Conservation (phyloP, 192 early-diverging fungal genomes). For the Coemansia sp. region DNA sequence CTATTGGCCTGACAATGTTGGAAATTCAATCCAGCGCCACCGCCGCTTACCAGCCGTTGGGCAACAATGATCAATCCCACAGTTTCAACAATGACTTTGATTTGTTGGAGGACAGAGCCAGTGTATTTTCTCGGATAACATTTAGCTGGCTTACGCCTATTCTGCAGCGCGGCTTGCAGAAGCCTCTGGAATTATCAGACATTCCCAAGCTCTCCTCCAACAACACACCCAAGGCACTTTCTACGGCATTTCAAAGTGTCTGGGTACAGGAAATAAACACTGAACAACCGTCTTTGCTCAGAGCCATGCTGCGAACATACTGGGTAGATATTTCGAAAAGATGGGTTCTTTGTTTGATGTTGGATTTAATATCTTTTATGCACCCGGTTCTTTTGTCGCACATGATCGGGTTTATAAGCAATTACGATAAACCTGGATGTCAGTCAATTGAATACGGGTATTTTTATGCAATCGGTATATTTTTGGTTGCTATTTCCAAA, state of each 20-base stretch:
- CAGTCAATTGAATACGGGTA: conserved; percentile 76
- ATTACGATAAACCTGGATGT: conserved; percentile 57
- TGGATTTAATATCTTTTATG: conserved; percentile 80
- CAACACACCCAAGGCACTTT: conserved; percentile 67
- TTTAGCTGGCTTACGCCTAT: conserved; percentile 92
- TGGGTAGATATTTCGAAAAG: conserved; percentile 72
- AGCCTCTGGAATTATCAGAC: conserved; percentile 78
- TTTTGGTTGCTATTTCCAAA: conserved; percentile 31
- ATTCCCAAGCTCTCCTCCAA: conserved; percentile 67
- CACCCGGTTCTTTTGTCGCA: conserved; percentile 81
- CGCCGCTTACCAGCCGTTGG: no score
- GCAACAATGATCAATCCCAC: no score
- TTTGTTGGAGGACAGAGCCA: conserved; percentile 40
- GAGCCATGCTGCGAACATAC: conserved; percentile 65
- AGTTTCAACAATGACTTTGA: no score
- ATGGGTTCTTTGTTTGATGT: conserved; percentile 75
- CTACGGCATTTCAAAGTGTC: conserved; percentile 66
- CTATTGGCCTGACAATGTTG: no score
- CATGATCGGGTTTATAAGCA: conserved; percentile 71
- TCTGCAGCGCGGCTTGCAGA: conserved; percentile 75
- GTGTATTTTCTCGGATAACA: conserved; percentile 77
- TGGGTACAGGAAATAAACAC: conserved; percentile 75
- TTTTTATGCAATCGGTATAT: conserved; percentile 81
- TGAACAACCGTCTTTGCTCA: conserved; percentile 67
- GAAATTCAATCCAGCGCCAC: no score